Evolutionary conservation across 495 filamentous ascomycete genomes (phyloP), one percentile per base, ranked within the genome.

Genomic region (Pseudoneurospora amorphoporcata): DNA sequence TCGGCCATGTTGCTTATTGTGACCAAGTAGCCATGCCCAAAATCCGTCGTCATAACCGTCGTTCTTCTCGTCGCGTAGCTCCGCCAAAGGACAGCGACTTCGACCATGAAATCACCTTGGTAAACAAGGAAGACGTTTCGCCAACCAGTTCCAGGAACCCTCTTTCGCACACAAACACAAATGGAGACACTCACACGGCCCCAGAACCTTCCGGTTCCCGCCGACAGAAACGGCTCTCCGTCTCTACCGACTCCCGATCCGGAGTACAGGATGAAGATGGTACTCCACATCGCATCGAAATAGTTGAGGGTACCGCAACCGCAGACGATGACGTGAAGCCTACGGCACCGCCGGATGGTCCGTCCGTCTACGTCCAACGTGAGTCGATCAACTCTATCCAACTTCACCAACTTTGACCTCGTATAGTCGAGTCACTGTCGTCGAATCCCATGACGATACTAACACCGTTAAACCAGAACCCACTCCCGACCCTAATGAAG

Each of bases 41-140:
- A 70, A 81, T 82, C 76, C 82, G 75, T 75, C 53, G 53, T 65
- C 23, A 16, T 65, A 80, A 80, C 74, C 82, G 79, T 73, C 79
- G 76, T 42, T 83, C 80, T 35, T 85, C 83, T 72, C 86, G 86
- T 76, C 86, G 86, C 77, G 83, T 79, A 16, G 76, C 81, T 71
- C 78, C 81, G 38, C 81, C 85, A 68, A 82, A 83, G 76, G 85
- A 87, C 74, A 83, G 79, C 74, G 85, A 89, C 75, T 88, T 87
- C 75, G 89, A 90, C 71, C 88, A 89, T 77, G 85, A 88, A 78
- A 91, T 91, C 73, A 78, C 71, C 53, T 84, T 91, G 19, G 80
- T 88, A 72, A 87, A 90, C 77, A 65, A 65, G 53, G 53, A 65
- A 65, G 53, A 65, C 53, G 53, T 35, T 37, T 65, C 53, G 29